phyloP scores from a whole-genome alignment of 2,329 filamentous ascomycete species.

The Hypomyces perniciosus region DNA sequence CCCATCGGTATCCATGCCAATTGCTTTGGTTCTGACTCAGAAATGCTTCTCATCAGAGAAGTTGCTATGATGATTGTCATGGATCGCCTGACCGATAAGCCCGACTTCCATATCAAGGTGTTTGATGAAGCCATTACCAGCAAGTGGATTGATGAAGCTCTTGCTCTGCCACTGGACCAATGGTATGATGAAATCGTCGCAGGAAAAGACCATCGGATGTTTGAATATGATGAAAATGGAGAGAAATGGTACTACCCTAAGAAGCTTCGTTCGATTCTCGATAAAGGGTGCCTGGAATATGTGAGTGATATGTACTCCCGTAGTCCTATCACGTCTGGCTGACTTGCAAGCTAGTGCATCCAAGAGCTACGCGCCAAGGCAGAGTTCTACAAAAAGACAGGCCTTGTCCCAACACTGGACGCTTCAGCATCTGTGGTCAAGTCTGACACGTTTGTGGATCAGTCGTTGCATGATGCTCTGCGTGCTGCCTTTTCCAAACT shows the following conservation, averaged over 20 bases:
- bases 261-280: neutral
- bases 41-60: neutral
- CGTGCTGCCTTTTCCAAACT: neutral
- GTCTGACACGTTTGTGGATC: neutral
- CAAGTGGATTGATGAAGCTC: slow-evolving; percentile 18
- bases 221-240: neutral
- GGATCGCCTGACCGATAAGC: slow-evolving; percentile 22
- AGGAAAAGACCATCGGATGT: neutral
- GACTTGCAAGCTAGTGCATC: slow-evolving; percentile 17
- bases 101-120: slow-evolving; percentile 20
- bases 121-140: slow-evolving; percentile 18
- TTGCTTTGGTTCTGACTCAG: no score
- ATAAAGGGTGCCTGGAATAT: slow-evolving; percentile 28
- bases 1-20: no score
- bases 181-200: neutral
- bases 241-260: neutral
- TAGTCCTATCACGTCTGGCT: neutral
- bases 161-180: neutral
- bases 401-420: slow-evolving; percentile 23
- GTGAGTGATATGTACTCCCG: slow-evolving; percentile 13
- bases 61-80: slow-evolving; percentile 21
- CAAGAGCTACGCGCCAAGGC: slow-evolving; percentile 42
- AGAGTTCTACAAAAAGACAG: slow-evolving; percentile 28
- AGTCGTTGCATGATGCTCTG: neutral
- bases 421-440: neutral